Evolutionary conservation across 176 grass and related monocot genomes (phyloP).

Genomic region (Oryza officinalis): DNA sequence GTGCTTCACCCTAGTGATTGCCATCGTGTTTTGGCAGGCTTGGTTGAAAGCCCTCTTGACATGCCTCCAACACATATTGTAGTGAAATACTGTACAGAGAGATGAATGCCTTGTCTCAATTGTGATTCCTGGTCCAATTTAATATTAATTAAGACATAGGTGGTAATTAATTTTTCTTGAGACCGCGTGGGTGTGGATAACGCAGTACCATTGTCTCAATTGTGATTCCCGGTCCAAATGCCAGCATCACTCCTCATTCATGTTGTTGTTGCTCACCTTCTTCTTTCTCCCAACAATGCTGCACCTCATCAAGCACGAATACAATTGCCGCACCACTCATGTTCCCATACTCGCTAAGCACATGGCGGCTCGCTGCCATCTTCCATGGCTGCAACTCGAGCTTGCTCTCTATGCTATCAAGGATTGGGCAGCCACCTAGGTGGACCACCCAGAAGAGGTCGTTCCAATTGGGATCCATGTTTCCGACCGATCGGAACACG

Average conservation of each 20-base stretch:
- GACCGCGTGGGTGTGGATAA: background rate
- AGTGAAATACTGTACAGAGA: too few species aligned
- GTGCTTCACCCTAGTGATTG: too few species aligned
- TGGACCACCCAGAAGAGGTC: constrained; percentile 59
- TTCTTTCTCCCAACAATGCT: constrained; percentile 17
- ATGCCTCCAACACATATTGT: too few species aligned
- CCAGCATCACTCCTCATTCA: constrained; percentile 60
- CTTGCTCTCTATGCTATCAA: constrained; percentile 46
- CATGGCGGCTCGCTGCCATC: constrained; percentile 25
- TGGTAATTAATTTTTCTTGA: background rate
- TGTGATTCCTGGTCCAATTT: too few species aligned
- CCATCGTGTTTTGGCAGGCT: too few species aligned
- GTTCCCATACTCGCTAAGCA: constrained; percentile 50
- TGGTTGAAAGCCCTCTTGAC: too few species aligned
- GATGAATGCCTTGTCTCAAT: too few species aligned
- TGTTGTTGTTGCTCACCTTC: constrained; percentile 20
- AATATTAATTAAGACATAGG: too few species aligned
- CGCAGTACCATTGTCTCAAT: constrained; percentile 47
- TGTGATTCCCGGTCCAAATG: constrained; percentile 54
- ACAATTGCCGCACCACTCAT: too few species aligned
- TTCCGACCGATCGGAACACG: constrained; percentile 23
- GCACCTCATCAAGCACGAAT: constrained; percentile 63
- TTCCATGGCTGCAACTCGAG: constrained; percentile 44
- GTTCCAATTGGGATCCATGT: constrained; percentile 27
- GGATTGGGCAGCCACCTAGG: constrained; percentile 31